A percentile compares a stretch with the other conserved stretches of the same genome.
Conservation (phyloP, 345 rosid species). For the Fremontodendron californicum region DNA sequence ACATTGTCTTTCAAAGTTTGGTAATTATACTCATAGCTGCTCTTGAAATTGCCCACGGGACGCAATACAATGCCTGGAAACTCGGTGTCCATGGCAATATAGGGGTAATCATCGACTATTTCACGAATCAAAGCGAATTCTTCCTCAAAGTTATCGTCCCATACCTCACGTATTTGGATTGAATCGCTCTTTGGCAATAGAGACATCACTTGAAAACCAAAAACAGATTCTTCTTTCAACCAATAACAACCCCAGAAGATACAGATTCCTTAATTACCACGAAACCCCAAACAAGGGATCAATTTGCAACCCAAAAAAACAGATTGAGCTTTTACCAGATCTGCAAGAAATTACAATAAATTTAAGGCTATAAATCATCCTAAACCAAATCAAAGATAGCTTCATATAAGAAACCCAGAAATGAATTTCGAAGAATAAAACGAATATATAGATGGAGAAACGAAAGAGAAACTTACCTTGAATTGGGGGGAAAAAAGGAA, state of each 20-base stretch:
- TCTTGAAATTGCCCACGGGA: conserved; percentile 71
- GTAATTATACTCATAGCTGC: conserved; percentile 59
- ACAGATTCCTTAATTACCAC: conserved; percentile 3
- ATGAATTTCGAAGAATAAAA: neutral
- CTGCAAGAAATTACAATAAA: conserved; percentile 19
- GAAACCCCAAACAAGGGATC: neutral
- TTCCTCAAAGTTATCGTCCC: conserved; percentile 19
- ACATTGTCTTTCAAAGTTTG: conserved; percentile 32
- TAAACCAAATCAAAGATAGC: conserved; percentile 7
- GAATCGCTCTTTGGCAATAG: conserved; percentile 64
- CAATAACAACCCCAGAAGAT: neutral
- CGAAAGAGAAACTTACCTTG: conserved; percentile 8
- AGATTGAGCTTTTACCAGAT: conserved; percentile 6
- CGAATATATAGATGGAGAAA: neutral
- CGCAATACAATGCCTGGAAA: conserved; percentile 73
- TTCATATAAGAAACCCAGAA: neutral
- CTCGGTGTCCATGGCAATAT: conserved; percentile 22
- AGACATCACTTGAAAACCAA: conserved; percentile 46
- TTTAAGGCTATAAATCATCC: neutral
- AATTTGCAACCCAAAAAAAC: neutral
- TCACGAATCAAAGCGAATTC: conserved; percentile 32
- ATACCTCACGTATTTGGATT: conserved; percentile 79
- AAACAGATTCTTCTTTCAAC: neutral
- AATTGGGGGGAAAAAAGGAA: neutral
- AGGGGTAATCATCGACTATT: conserved; percentile 68